Conservation (phyloP, 495 filamentous ascomycete species). For the Hyphodiscus hymeniophilus region DNA sequence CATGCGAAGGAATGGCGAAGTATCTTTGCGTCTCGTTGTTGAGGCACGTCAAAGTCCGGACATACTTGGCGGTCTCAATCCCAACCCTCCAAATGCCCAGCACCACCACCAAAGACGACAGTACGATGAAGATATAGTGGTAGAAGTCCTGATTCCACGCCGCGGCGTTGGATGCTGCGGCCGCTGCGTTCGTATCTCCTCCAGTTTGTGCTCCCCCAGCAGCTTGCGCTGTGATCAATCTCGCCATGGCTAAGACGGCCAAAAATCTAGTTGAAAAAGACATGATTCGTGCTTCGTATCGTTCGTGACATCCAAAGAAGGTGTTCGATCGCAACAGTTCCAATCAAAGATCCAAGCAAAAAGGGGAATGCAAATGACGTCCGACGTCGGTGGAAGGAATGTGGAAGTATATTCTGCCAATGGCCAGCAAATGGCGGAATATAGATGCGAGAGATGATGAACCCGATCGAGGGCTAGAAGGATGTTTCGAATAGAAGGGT, state of each 20-base stretch:
- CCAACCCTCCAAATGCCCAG: slow-evolving; percentile 38
- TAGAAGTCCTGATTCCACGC: slow-evolving; percentile 27
- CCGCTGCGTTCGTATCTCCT: too few relatives aligned
- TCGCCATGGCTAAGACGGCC: slow-evolving; percentile 9
- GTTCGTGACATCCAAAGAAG: not conserved
- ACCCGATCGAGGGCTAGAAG: not conserved
- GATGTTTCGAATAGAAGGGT: not conserved
- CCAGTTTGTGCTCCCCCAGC: not conserved
- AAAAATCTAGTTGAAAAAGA: slow-evolving; percentile 12
- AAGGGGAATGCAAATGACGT: not conserved
- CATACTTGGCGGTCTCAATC: slow-evolving; percentile 53
- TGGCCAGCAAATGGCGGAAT: slow-evolving; percentile 21
- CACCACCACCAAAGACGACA: slow-evolving; percentile 32
- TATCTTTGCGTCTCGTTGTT: slow-evolving; percentile 55
- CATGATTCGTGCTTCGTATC: slow-evolving; percentile 3
- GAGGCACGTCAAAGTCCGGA: slow-evolving; percentile 66
- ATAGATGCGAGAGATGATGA: not conserved
- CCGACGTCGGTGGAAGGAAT: slow-evolving; percentile 6
- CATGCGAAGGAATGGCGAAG: slow-evolving; percentile 36
- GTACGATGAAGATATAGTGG: slow-evolving; percentile 39
- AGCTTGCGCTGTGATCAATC: slow-evolving; percentile 9
- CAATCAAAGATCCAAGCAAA: not conserved
- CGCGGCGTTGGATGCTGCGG: slow-evolving; percentile 5
- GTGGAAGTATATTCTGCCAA: slow-evolving; percentile 11
- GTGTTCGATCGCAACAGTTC: not conserved